phyloP scores from a whole-genome alignment of 2,329 filamentous ascomycete genomes.

The Stemphylium lycopersici region DNA sequence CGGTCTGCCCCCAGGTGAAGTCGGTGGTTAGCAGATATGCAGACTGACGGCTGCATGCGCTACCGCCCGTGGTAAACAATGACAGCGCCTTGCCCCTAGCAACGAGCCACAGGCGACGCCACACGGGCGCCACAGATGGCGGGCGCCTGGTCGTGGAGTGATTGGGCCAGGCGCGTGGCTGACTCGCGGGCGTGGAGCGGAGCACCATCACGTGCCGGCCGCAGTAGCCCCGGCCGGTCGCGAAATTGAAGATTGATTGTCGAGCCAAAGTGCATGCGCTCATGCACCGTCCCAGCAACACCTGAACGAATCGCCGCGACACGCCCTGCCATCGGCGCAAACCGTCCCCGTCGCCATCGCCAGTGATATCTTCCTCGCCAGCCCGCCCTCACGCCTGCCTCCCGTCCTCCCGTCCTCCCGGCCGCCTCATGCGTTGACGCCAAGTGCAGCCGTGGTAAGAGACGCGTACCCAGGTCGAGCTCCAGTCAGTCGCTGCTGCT shows the following conservation, averaged over 20 bases:
- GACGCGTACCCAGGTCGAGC: constrained; percentile 19
- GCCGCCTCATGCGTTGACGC: constrained; percentile 23
- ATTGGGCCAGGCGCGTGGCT: background rate
- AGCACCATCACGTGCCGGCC: constrained; percentile 7
- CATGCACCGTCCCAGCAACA: background rate
- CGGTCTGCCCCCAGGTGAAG: constrained; percentile 13
- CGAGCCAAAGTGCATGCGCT: background rate
- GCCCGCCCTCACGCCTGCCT: background rate
- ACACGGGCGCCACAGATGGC: background rate
- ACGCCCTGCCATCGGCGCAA: constrained; percentile 9
- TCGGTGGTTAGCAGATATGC: constrained; percentile 17
- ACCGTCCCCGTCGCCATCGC: background rate
- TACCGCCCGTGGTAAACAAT: constrained; percentile 16
- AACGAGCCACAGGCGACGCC: constrained; percentile 12
- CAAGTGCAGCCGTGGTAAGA: constrained; percentile 17
- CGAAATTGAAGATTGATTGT: constrained; percentile 8
- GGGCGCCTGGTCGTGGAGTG: background rate
- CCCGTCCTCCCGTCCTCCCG: background rate
- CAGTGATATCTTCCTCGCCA: background rate
- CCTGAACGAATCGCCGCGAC: background rate
- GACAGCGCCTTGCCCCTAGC: constrained; percentile 16
- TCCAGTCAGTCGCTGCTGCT: constrained; percentile 8
- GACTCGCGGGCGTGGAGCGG: constrained; percentile 3
- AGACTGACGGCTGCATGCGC: constrained; percentile 18
- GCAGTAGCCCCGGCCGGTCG: constrained; percentile 4